Percentiles rank a stretch among this genome's conserved stretches.
Conservation (phyloP, 805 yeast genomes). For the Kodamaea sagamina region DNA sequence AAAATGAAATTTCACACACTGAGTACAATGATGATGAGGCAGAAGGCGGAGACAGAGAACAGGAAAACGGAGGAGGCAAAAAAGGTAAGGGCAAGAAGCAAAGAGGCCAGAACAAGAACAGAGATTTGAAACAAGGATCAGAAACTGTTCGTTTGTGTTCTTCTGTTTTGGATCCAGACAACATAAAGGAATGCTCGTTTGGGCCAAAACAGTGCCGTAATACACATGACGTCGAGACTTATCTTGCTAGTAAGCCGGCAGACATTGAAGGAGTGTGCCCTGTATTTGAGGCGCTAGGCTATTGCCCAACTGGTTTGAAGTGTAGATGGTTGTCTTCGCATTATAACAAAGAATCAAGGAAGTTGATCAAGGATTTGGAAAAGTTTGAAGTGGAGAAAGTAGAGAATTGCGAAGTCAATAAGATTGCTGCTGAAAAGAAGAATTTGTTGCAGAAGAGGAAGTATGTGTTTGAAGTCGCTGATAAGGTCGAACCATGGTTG, state of each 20-base stretch:
- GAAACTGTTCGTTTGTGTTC: constrained; percentile 70
- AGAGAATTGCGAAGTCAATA: constrained; percentile 62
- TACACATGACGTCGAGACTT: constrained; percentile 71
- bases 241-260: constrained; percentile 62
- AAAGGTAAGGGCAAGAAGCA: constrained; percentile 47
- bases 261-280: constrained; percentile 86
- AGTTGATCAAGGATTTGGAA: constrained; percentile 47
- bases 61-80: constrained; percentile 27
- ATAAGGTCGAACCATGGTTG: constrained; percentile 59
- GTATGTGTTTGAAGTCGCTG: constrained; percentile 59
- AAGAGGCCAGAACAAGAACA: constrained; percentile 81
- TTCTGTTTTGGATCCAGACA: constrained; percentile 57
- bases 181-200: constrained; percentile 51
- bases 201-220: constrained; percentile 74
- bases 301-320: constrained; percentile 88
- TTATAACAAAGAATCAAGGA: constrained; percentile 47
- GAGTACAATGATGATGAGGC: constrained; percentile 47
- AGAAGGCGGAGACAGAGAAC: constrained; percentile 43
- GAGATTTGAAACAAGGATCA: constrained; percentile 70
- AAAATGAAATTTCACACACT: constrained; percentile 36
- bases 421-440: constrained; percentile 50
- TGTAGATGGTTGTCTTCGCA: constrained; percentile 90
- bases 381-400: constrained; percentile 33
- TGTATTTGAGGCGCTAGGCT: constrained; percentile 76
- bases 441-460: constrained; percentile 59